These are phyloP conservation scores for Candida tallmaniae DNA, from an alignment of 805 yeast species.

Conservation along the genomic window DNA sequence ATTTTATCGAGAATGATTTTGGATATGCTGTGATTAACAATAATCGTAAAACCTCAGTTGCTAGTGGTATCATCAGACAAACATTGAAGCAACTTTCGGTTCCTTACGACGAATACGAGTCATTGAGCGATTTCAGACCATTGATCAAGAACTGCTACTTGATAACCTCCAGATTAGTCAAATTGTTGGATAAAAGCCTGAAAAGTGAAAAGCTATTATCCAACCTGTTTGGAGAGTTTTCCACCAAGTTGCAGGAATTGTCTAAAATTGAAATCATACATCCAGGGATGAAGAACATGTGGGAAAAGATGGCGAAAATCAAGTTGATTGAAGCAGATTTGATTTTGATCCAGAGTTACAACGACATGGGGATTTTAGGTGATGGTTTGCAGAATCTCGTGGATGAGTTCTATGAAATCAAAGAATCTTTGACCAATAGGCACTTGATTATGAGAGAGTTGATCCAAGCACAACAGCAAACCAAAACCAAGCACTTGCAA, in stretches of 20 bases:
- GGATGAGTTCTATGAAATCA: constrained; percentile 78
- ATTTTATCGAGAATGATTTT: constrained; percentile 76
- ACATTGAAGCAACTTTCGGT: constrained; percentile 89
- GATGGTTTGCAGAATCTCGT: constrained; percentile 65
- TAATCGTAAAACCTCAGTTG: constrained; percentile 52
- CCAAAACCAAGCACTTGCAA: constrained; percentile 63
- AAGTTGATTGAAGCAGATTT: constrained; percentile 70
- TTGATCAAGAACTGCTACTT: constrained; percentile 72
- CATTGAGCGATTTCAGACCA: constrained; percentile 83
- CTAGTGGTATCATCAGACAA: constrained; percentile 82
- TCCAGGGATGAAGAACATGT: constrained; percentile 69
- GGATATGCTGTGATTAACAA: constrained; percentile 59
- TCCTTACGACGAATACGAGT: constrained; percentile 83
- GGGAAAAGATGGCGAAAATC: constrained; percentile 73
- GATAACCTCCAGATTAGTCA: constrained; percentile 49
- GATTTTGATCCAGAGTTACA: constrained; percentile 63
- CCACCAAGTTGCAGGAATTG: constrained; percentile 36
- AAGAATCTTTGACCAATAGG: constrained; percentile 89
- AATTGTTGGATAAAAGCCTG: constrained; percentile 48
- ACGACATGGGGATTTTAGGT: constrained; percentile 69
- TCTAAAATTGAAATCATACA: constrained; percentile 44
- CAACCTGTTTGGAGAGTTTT: constrained; percentile 45
- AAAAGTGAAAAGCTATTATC: constrained; percentile 53
- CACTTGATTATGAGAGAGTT: constrained; percentile 90
- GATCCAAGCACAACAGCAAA: constrained; percentile 68